Evolutionary conservation across 345 rosid genomes (phyloP), one percentile per base, ranked within the genome.

Genomic region (Aquilaria yunnanensis): DNA sequence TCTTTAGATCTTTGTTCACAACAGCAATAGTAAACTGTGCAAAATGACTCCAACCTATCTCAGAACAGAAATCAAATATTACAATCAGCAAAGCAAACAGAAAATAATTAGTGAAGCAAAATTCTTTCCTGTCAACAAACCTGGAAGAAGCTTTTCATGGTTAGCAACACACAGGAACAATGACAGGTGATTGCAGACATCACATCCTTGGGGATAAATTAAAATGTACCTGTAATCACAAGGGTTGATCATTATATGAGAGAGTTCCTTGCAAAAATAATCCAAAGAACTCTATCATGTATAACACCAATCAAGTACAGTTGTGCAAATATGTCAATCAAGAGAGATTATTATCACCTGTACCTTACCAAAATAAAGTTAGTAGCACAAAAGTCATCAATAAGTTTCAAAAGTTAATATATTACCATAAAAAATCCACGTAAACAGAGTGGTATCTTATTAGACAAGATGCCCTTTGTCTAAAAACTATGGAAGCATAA

Each of bases 21-120:
- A 90, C 92, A 81, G 95, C 95, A 57, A 93, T 90, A 16, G 98
- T 90, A 66, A 90, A 93, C 80, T 90, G 97, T 51, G 92, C 98
- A 79, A 88, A 90, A 80, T 90, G 96, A 75, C 94, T 86, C 97
- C 98, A 93, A 14, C 97, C 98, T 93, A 77, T 64, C 61, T 58
- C 78, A 67, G 10, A 63, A 43, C 31, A 59, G 9, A 64, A 59
- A 54, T 11, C 30, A 51, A 51, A 14, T 59, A 33, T 60, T 32
- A 67, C 29, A 45, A 59, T 12, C 54, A 62, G 43, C 54, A 23
- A 65, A 61, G 12, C 10, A 60, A 37, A 37, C 43, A 37, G 5
- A 37, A 37, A 37, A 37, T 5, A 63, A 53, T 59, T 23, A 30
- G 29, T 14, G 34, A 31, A 7, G n/a, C 59, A 51, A 37, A 58